phyloP scores from a whole-genome alignment of 2,329 filamentous ascomycete genomes.

The Trichoderma aggressivum region DNA sequence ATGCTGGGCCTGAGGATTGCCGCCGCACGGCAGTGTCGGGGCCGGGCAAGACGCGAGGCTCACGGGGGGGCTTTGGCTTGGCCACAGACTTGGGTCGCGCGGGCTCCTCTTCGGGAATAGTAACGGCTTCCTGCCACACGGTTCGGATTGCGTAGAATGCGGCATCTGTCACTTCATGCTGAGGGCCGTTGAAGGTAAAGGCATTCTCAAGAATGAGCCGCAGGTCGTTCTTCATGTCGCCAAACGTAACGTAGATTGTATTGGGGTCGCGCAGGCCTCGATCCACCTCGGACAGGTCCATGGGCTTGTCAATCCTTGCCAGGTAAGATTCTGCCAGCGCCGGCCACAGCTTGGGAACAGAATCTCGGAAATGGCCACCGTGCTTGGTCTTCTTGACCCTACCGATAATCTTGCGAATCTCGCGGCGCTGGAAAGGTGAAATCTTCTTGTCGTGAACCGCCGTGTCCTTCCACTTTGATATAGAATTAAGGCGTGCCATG shows the following conservation, averaged over 20 bases:
- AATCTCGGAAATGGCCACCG: conserved; percentile 69
- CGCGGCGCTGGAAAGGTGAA: conserved; percentile 57
- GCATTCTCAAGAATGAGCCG: conserved; percentile 77
- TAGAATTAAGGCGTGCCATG: conserved; percentile 25
- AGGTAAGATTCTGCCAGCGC: conserved; percentile 71
- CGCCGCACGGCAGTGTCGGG: conserved; percentile 25
- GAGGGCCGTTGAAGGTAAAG: conserved; percentile 74
- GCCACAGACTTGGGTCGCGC: conserved; percentile 52
- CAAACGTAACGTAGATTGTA: conserved; percentile 60
- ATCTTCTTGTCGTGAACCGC: conserved; percentile 49
- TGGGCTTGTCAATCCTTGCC: conserved; percentile 68
- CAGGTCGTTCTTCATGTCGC: conserved; percentile 71
- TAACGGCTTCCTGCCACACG: conserved; percentile 46
- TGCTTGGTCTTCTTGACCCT: conserved; percentile 84
- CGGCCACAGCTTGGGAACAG: conserved; percentile 74
- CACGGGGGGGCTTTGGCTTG: conserved; percentile 37
- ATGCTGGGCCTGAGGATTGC: conserved; percentile 30
- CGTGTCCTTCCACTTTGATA: conserved; percentile 41
- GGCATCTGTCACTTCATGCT: conserved; percentile 66
- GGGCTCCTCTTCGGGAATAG: conserved; percentile 51
- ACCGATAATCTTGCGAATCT: conserved; percentile 63
- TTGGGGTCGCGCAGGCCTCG: conserved; percentile 67
- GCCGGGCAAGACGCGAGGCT: conserved; percentile 30
- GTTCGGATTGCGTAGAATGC: conserved; percentile 55
- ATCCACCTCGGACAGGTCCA: conserved; percentile 83